Conservation (phyloP, 2,329 filamentous ascomycete genomes). For the Verticillium tricorpus region DNA sequence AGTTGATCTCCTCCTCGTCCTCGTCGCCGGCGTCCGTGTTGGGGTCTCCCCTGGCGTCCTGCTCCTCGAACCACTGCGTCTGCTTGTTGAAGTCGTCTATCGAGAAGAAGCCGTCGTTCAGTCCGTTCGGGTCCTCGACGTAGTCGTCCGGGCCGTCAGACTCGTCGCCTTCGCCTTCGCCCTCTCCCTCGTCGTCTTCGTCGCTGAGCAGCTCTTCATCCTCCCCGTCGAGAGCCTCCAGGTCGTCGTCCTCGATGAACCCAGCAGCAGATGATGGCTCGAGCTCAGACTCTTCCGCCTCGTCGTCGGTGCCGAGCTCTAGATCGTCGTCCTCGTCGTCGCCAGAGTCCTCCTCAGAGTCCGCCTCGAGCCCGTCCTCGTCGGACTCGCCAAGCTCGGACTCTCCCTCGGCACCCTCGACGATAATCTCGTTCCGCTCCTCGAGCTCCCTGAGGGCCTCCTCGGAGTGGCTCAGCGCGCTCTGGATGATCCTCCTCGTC, state of each 20-base stretch:
- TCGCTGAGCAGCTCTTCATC: constrained; percentile 21
- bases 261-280: constrained; percentile 19
- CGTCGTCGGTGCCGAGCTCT: constrained; percentile 27
- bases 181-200: constrained; percentile 35
- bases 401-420: constrained; percentile 35
- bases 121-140: constrained; percentile 69
- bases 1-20: constrained; percentile 76
- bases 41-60: constrained; percentile 72
- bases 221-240: constrained; percentile 25
- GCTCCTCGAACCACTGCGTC: constrained; percentile 82
- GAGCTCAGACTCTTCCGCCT: constrained; percentile 24
- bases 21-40: constrained; percentile 73
- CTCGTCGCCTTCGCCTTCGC: constrained; percentile 45
- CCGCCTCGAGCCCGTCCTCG: constrained; percentile 27
- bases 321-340: constrained; percentile 24
- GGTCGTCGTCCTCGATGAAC: constrained; percentile 25
- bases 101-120: constrained; percentile 98
- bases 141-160: constrained; percentile 49
- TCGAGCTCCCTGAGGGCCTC: constrained; percentile 44
- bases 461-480: constrained; percentile 45
- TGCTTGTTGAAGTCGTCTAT: constrained; percentile 97
- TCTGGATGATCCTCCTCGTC: constrained; percentile 71
- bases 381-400: constrained; percentile 29
- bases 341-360: constrained; percentile 10
- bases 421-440: constrained; percentile 28